A percentile compares a stretch with the other conserved stretches of the same genome.
Evolutionary conservation across 2,329 filamentous ascomycete genomes (phyloP).

Genomic region (Lachnellula occidentalis): DNA sequence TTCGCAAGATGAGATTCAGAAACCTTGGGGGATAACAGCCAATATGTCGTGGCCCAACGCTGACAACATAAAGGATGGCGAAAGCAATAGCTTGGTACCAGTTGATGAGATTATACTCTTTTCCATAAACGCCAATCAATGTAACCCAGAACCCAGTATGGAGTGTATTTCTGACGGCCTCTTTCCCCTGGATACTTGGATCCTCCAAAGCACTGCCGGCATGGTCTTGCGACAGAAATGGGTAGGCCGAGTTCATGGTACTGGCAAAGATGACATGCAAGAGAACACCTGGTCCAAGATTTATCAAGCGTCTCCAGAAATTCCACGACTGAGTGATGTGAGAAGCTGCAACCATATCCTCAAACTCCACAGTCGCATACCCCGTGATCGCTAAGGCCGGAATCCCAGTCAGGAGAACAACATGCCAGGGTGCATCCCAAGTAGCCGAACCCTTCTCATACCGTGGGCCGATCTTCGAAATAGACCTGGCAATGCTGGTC

Average conservation of each 20-base stretch:
- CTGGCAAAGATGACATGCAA: conserved; percentile 22
- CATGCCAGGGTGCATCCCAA: conserved; percentile 18
- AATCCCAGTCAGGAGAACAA: conserved; percentile 22
- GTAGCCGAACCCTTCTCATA: conserved; percentile 12
- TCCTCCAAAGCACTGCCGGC: conserved; percentile 23
- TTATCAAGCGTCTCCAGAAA: conserved; percentile 11
- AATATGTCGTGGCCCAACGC: conserved; percentile 25
- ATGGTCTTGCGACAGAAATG: conserved; percentile 18
- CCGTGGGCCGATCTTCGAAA: conserved; percentile 19
- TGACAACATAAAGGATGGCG: conserved; percentile 21
- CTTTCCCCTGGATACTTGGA: conserved; percentile 7
- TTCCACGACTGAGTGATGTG: conserved; percentile 18
- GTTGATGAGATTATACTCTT: conserved; percentile 21
- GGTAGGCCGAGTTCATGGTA: conserved; percentile 22
- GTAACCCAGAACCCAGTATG: conserved; percentile 21
- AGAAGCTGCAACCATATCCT: conserved; percentile 19
- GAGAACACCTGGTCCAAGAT: conserved; percentile 18
- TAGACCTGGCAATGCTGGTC: conserved; percentile 20
- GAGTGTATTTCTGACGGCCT: conserved; percentile 22
- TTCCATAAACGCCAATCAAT: conserved; percentile 17
- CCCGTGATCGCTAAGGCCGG: conserved; percentile 19
- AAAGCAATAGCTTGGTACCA: conserved; percentile 24
- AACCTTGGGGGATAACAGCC: conserved; percentile 23
- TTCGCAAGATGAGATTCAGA: conserved; percentile 15
- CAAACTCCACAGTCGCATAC: conserved; percentile 19